A percentile compares a stretch with the other conserved stretches of the same genome.
Evolutionary conservation across 2,329 filamentous ascomycete genomes (phyloP).

Genomic region (Aurifilum marmelostoma): DNA sequence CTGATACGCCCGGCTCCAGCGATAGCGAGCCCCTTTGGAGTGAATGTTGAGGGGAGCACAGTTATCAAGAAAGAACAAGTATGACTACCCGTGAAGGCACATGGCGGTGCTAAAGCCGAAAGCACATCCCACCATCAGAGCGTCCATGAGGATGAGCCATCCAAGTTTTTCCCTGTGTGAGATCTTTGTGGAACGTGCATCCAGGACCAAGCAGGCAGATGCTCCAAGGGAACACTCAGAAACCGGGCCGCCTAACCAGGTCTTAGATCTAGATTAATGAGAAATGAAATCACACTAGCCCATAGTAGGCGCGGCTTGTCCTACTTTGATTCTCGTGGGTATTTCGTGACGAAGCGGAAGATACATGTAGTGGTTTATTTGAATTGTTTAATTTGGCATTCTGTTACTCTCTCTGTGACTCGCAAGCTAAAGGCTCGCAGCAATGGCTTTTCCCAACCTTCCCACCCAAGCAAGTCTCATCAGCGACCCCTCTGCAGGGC

Average conservation of each 20-base stretch:
- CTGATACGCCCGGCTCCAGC: background rate
- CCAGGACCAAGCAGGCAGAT: background rate
- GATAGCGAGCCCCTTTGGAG: background rate
- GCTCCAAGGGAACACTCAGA: background rate
- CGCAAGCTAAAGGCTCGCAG: slow-evolving; percentile 42
- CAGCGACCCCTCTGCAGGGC: slow-evolving; percentile 8
- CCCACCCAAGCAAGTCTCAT: slow-evolving; percentile 34
- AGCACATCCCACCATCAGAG: background rate
- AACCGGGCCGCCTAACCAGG: background rate
- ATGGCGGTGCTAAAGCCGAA: background rate
- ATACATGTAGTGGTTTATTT: background rate
- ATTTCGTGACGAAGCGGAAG: background rate
- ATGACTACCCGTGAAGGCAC: background rate
- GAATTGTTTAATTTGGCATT: slow-evolving; percentile 19
- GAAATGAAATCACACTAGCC: slow-evolving; percentile 9
- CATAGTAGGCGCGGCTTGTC: background rate
- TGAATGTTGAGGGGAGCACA: background rate
- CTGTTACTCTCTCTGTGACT: slow-evolving; percentile 21
- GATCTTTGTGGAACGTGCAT: background rate
- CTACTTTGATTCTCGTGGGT: background rate
- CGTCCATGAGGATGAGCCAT: background rate
- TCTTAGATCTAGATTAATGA: slow-evolving; percentile 22
- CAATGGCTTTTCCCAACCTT: slow-evolving; percentile 36
- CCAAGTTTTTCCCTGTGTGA: background rate
- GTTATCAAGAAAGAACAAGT: background rate